Conservation (phyloP, 1,284 basidiomycete genomes). For the Afroboletus lepidellus region DNA sequence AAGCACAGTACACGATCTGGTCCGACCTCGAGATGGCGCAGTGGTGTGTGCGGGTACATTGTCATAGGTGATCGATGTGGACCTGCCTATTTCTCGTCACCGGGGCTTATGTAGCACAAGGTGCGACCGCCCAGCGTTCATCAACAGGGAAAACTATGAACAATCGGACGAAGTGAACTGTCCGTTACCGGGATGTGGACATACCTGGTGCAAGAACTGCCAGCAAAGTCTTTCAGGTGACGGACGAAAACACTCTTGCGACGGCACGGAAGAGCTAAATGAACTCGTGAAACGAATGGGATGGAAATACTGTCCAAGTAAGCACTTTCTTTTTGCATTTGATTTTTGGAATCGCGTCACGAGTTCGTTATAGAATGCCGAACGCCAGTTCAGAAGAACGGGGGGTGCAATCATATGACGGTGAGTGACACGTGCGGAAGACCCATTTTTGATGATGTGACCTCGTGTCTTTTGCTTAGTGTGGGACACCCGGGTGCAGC, state of each 20-base stretch:
- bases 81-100: neutral
- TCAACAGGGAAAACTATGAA: constrained; percentile 49
- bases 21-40: constrained; percentile 52
- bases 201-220: constrained; percentile 56
- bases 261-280: constrained; percentile 51
- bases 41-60: constrained; percentile 49
- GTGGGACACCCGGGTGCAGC: constrained; percentile 57
- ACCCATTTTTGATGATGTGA: neutral
- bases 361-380: constrained; percentile 45
- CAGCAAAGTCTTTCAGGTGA: constrained; percentile 40
- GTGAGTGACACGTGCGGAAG: constrained; percentile 36
- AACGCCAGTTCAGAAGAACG: constrained; percentile 55
- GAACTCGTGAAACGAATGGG: constrained; percentile 49
- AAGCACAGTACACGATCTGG: constrained; percentile 46
- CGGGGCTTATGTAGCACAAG: constrained; percentile 29
- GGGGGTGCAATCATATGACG: constrained; percentile 68
- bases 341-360: neutral
- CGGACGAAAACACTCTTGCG: constrained; percentile 51
- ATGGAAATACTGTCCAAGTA: constrained; percentile 62
- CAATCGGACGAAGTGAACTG: constrained; percentile 40
- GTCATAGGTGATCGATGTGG: constrained; percentile 23
- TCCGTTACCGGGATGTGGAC: constrained; percentile 44
- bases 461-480: constrained; percentile 37
- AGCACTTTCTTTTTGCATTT: constrained; percentile 7
- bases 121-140: constrained; percentile 45